These are phyloP conservation scores for Annulohypoxylon stygium DNA, from an alignment of 495 filamentous ascomycete genomes.

Conservation along the genomic window DNA sequence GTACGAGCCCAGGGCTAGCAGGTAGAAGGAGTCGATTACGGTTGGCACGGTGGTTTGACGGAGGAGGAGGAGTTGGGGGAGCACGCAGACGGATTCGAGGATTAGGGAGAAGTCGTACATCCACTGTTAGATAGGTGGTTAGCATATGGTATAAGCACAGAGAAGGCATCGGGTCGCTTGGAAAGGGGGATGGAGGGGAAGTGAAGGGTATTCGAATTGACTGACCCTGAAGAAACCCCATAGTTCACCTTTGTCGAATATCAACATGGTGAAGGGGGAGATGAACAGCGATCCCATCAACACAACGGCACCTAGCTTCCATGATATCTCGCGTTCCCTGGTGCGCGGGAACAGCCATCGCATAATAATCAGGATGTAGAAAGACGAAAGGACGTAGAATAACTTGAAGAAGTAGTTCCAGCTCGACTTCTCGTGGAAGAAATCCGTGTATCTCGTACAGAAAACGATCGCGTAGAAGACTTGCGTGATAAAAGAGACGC, in stretches of 20 bases:
- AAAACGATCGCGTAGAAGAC: constrained; percentile 89
- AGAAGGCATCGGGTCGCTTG: background rate
- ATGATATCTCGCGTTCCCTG: constrained; percentile 88
- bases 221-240: constrained; percentile 71
- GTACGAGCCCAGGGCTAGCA: constrained; percentile 89
- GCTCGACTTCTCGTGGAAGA: constrained; percentile 66
- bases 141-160: constrained; percentile 4
- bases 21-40: constrained; percentile 95
- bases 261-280: constrained; percentile 74
- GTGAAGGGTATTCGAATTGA: constrained; percentile 2
- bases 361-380: constrained; percentile 91
- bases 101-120: constrained; percentile 89
- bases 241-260: constrained; percentile 63
- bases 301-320: constrained; percentile 81
- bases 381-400: constrained; percentile 85
- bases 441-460: constrained; percentile 85
- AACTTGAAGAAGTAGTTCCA: constrained; percentile 86
- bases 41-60: constrained; percentile 96
- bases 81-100: constrained; percentile 89
- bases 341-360: constrained; percentile 87
- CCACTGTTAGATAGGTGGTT: constrained; percentile 61
- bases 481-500: constrained; percentile 95
- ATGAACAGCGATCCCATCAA: constrained; percentile 69
- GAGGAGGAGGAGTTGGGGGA: constrained; percentile 91
- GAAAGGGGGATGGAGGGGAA: background rate